These are phyloP conservation scores for Auriscalpium microsporum DNA, from an alignment of 768 basidiomycete genomes.

Conservation along the genomic window DNA sequence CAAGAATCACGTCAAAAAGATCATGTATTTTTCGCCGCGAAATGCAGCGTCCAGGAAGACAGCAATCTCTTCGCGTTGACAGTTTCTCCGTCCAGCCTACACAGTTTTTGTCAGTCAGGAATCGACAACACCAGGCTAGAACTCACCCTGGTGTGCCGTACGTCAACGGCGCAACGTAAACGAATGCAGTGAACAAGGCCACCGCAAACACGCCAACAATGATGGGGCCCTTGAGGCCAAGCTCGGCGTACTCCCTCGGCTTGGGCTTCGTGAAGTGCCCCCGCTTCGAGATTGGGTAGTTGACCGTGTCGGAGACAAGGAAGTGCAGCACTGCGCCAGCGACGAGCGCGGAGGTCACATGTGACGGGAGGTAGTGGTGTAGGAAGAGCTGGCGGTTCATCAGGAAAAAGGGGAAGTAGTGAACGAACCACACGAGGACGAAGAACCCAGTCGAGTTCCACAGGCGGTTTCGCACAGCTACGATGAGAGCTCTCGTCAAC, in stretches of 20 bases:
- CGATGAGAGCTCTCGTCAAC: background rate
- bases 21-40: conserved; percentile 59
- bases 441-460: conserved; percentile 98
- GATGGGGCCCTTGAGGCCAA: conserved; percentile 70
- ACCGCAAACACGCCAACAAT: conserved; percentile 50
- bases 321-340: conserved; percentile 91
- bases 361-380: conserved; percentile 96
- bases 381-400: conserved; percentile 96
- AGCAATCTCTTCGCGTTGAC: conserved; percentile 81
- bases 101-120: conserved; percentile 2
- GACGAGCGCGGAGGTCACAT: conserved; percentile 84
- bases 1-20: conserved; percentile 1
- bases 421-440: conserved; percentile 87
- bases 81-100: conserved; percentile 73
- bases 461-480: conserved; percentile 87
- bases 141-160: conserved; percentile 95
- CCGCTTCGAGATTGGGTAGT: conserved; percentile 79
- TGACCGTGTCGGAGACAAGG: conserved; percentile 81
- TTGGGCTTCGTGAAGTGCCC: conserved; percentile 50
- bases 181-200: conserved; percentile 54
- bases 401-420: conserved; percentile 96
- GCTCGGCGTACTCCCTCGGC: conserved; percentile 50
- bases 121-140: background rate
- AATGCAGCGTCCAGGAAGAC: conserved; percentile 91
- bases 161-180: conserved; percentile 82